phyloP scores from a whole-genome alignment of 768 basidiomycete species.

The Termitomyces sp. region DNA sequence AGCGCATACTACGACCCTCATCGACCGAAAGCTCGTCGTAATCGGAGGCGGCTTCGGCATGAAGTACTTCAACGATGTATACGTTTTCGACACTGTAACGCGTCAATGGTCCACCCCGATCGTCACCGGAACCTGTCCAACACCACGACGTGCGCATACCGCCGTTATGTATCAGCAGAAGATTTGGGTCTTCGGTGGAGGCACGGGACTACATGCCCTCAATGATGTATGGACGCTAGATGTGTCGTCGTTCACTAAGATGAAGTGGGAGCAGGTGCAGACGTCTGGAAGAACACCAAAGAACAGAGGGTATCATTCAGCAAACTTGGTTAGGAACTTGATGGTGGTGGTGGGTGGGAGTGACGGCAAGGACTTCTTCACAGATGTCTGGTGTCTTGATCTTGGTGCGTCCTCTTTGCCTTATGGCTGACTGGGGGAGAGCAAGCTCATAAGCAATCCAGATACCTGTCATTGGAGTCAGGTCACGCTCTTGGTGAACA shows the following conservation, averaged over 20 bases:
- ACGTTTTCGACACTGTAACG: constrained; percentile 72
- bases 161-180: constrained; percentile 66
- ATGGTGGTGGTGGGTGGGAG: constrained; percentile 92
- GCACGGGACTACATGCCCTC: constrained; percentile 84
- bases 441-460: constrained; percentile 14
- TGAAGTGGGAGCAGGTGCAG: constrained; percentile 41
- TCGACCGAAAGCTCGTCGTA: constrained; percentile 73
- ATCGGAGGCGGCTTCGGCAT: constrained; percentile 87
- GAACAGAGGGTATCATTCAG: constrained; percentile 84
- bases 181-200: constrained; percentile 91
- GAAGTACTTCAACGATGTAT: constrained; percentile 77
- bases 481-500: constrained; percentile 32
- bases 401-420: constrained; percentile 50
- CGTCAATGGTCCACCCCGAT: constrained; percentile 58
- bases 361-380: constrained; percentile 84
- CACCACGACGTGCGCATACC: constrained; percentile 83
- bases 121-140: constrained; percentile 37
- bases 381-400: constrained; percentile 83
- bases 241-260: constrained; percentile 29
- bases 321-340: constrained; percentile 77
- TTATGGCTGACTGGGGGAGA: not conserved
- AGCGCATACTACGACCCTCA: constrained; percentile 83
- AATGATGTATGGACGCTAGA: constrained; percentile 90
- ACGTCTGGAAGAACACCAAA: constrained; percentile 52
- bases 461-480: constrained; percentile 42